Conservation (phyloP, 345 rosid species). For the Brassica nigra region DNA sequence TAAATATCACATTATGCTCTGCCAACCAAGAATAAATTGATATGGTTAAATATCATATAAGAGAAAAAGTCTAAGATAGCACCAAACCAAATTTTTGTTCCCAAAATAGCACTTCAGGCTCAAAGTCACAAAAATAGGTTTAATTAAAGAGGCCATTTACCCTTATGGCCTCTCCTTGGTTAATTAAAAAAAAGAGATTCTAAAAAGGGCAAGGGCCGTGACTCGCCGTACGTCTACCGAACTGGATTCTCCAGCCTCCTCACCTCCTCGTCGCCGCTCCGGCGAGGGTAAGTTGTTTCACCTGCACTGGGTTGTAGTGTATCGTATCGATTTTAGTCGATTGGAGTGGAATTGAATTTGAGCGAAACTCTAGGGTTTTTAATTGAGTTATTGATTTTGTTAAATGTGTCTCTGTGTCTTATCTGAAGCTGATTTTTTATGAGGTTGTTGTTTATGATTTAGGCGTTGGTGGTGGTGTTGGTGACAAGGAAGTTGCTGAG, state of each 20-base stretch:
- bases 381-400: neutral
- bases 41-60: too few relatives aligned
- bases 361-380: slow-evolving; percentile 28
- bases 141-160: too few relatives aligned
- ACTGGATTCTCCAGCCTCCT: slow-evolving; percentile 28
- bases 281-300: slow-evolving; percentile 20
- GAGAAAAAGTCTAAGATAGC: too few relatives aligned
- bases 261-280: slow-evolving; percentile 29
- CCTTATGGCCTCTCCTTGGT: too few relatives aligned
- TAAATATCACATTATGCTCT: too few relatives aligned
- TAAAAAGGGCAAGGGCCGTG: neutral
- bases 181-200: too few relatives aligned
- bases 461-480: slow-evolving; percentile 32
- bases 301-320: neutral
- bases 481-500: slow-evolving; percentile 31
- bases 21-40: too few relatives aligned
- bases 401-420: neutral
- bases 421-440: slow-evolving; percentile 6
- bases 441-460: slow-evolving; percentile 5
- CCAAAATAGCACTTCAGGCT: too few relatives aligned
- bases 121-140: too few relatives aligned
- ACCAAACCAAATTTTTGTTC: too few relatives aligned
- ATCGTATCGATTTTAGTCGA: neutral
- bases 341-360: slow-evolving; percentile 16
- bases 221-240: slow-evolving; percentile 34